Evolutionary conservation across 768 basidiomycete species (phyloP).

Genomic region (Auriscalpium microsporum): DNA sequence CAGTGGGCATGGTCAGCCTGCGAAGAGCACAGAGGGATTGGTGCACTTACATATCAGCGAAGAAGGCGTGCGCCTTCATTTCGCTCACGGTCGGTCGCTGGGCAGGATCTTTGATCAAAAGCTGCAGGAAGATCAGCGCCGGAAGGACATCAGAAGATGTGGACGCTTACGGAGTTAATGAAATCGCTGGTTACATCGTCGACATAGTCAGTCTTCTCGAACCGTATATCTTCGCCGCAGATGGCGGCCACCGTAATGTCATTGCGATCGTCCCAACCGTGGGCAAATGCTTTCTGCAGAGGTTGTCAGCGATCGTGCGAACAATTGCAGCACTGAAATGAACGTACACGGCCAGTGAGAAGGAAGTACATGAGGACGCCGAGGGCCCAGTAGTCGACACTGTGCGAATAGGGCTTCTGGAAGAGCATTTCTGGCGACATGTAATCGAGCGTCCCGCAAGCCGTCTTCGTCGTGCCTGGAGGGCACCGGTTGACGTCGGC

Average conservation of each 20-base stretch:
- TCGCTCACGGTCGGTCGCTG: background rate
- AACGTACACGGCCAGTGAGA: constrained; percentile 16
- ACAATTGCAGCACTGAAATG: background rate
- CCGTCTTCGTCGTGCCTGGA: background rate
- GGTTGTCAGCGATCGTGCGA: background rate
- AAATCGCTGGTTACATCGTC: background rate
- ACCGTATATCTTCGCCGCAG: background rate
- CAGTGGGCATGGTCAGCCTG: background rate
- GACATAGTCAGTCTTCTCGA: background rate
- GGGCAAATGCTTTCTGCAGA: background rate
- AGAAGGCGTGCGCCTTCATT: background rate
- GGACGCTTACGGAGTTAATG: background rate
- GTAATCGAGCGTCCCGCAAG: constrained; percentile 37
- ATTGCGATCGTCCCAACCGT: background rate
- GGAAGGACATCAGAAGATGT: background rate
- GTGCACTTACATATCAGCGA: background rate
- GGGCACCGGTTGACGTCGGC: background rate
- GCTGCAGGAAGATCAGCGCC: background rate
- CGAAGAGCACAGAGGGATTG: background rate
- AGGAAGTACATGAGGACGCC: constrained; percentile 30
- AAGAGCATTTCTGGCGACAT: constrained; percentile 39
- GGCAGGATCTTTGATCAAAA: background rate
- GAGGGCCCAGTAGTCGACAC: constrained; percentile 38
- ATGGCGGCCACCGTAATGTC: background rate
- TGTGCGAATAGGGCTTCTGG: constrained; percentile 34